These are phyloP conservation scores for Globisporangium radiosum DNA, from an alignment of 352 stramenopile species.

Conservation along the genomic window DNA sequence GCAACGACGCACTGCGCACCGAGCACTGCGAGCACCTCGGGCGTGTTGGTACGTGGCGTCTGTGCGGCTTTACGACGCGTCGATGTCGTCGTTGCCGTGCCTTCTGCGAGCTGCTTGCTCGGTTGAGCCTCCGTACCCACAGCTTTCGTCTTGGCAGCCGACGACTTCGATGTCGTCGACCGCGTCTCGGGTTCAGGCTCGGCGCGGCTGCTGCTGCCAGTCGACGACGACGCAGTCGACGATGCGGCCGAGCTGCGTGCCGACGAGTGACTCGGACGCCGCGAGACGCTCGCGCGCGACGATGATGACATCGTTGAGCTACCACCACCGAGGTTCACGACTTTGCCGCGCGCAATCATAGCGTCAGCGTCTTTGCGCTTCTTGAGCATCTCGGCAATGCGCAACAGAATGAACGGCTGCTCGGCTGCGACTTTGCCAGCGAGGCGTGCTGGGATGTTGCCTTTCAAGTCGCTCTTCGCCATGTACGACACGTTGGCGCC, in stretches of 20 bases:
- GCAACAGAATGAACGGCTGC: conserved; percentile 56
- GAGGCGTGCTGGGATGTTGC: conserved; percentile 57
- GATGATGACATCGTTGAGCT: background rate
- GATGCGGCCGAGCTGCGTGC: background rate
- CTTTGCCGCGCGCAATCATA: conserved; percentile 26
- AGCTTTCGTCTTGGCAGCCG: background rate
- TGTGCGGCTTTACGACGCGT: background rate
- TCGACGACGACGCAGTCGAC: background rate
- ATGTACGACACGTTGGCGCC: conserved; percentile 57
- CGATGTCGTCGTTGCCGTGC: background rate
- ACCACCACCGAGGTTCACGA: conserved; percentile 29
- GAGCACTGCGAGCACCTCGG: conserved; percentile 33
- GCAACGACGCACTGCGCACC: conserved; percentile 46
- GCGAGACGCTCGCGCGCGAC: conserved; percentile 4
- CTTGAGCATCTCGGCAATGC: conserved; percentile 49
- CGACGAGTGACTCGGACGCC: background rate
- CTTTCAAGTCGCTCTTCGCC: conserved; percentile 69
- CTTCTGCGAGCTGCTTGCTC: background rate
- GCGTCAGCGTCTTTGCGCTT: conserved; percentile 31
- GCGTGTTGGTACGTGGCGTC: conserved; percentile 12
- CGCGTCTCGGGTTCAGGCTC: conserved; percentile 9
- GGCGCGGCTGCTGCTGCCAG: background rate
- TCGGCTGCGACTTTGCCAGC: conserved; percentile 54
- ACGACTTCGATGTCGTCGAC: background rate
- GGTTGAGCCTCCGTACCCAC: too few species aligned